Evolutionary conservation across 148 eudicot species (phyloP).

Genomic region (Salicornia ramosissima): DNA sequence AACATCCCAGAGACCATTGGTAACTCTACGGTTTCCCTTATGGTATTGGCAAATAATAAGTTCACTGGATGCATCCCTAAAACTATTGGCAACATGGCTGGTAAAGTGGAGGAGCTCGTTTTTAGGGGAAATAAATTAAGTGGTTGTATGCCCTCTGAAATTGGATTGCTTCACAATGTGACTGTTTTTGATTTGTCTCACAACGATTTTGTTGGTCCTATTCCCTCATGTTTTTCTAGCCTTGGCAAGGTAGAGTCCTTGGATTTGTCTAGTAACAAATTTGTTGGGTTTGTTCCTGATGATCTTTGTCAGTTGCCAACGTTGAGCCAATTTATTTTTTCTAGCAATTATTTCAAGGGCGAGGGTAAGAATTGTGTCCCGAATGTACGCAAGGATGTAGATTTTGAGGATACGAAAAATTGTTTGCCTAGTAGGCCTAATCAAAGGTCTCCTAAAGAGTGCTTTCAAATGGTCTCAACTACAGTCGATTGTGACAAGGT

Average conservation of each 20-base stretch:
- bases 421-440: constrained; percentile 35
- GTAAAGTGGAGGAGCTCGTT: constrained; percentile 38
- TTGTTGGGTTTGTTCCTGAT: constrained; percentile 38
- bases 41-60: constrained; percentile 60
- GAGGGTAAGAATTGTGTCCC: constrained; percentile 30
- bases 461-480: constrained; percentile 23
- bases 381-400: background rate
- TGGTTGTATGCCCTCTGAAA: constrained; percentile 51
- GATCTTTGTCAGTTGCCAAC: constrained; percentile 40
- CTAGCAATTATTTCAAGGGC: constrained; percentile 37
- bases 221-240: constrained; percentile 33
- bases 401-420: constrained; percentile 33
- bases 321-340: constrained; percentile 27
- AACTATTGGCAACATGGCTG: constrained; percentile 47
- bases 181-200: constrained; percentile 37
- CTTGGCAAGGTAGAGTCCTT: constrained; percentile 30
- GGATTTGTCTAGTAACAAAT: constrained; percentile 34
- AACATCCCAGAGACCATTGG: constrained; percentile 66
- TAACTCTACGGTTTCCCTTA: constrained; percentile 49
- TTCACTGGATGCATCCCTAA: constrained; percentile 61
- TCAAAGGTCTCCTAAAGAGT: constrained; percentile 36
- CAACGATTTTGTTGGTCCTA: constrained; percentile 37
- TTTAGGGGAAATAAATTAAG: constrained; percentile 39
- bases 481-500: constrained; percentile 41
- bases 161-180: constrained; percentile 31